Evolutionary conservation across 345 rosid genomes (phyloP).

Genomic region (Cochlearia excelsa): DNA sequence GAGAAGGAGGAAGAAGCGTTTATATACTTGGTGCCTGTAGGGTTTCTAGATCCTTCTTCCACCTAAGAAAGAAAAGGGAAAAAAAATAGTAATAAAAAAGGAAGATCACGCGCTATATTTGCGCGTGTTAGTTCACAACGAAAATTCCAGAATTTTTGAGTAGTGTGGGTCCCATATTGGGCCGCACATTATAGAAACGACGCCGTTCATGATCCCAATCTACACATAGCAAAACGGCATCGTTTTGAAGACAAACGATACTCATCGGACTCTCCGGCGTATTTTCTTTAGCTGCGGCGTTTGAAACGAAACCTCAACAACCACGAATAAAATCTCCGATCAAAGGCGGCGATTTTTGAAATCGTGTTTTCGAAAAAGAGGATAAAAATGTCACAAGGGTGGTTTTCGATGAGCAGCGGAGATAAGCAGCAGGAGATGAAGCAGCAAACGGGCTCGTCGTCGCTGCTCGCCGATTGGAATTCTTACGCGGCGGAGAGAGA

Average conservation of each 20-base stretch:
- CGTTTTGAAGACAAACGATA: neutral
- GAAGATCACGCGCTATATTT: neutral
- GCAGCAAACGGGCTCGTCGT: conserved; percentile 41
- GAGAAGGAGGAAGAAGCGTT: neutral
- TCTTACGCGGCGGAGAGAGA: conserved; percentile 62
- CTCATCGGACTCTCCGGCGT: neutral
- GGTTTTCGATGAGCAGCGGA: conserved; percentile 53
- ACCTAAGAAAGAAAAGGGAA: neutral
- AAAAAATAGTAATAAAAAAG: neutral
- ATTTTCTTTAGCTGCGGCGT: conserved; percentile 1
- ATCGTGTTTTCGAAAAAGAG: conserved; percentile 1
- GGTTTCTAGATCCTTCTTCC: conserved; percentile 32
- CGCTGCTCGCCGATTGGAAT: conserved; percentile 79
- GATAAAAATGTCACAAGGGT: conserved; percentile 48
- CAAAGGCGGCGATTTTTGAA: conserved; percentile 8
- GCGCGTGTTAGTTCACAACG: conserved; percentile 16
- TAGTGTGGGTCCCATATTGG: conserved; percentile 11
- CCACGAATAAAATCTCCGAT: conserved; percentile 24
- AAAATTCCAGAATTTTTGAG: neutral
- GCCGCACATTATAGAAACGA: too few species aligned
- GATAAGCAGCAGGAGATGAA: conserved; percentile 35
- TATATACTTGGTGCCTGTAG: conserved; percentile 20
- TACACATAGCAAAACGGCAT: neutral
- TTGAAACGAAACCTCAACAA: neutral
- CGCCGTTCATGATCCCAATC: too few species aligned